Percentiles rank a stretch among this genome's conserved stretches.
phyloP scores from a whole-genome alignment of 305 asterid genomes.

The Fraxinus baroniana region DNA sequence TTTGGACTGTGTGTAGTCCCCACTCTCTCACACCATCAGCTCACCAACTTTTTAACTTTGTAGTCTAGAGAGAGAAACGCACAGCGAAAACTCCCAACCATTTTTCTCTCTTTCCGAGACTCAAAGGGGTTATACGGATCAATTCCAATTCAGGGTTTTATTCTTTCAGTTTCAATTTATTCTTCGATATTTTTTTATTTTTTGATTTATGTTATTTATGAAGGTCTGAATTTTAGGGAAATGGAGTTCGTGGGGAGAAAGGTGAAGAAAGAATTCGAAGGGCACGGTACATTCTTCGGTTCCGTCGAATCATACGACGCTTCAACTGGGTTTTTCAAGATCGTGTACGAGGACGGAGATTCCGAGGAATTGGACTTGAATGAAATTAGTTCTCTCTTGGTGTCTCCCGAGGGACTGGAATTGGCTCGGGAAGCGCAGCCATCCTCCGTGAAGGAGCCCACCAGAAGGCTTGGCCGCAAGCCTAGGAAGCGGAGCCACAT shows the following conservation, averaged over 20 bases:
- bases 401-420: slow-evolving; percentile 17
- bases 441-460: slow-evolving; percentile 21
- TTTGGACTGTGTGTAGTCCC: slow-evolving; percentile 35
- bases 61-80: slow-evolving; percentile 43
- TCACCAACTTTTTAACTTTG: slow-evolving; percentile 21
- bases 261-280: slow-evolving; percentile 59
- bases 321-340: slow-evolving; percentile 48
- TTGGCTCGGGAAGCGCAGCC: slow-evolving; percentile 24
- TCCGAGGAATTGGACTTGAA: slow-evolving; percentile 55
- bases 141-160: slow-evolving; percentile 19
- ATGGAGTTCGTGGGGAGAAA: slow-evolving; percentile 73
- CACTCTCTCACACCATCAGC: slow-evolving; percentile 35
- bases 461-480: slow-evolving; percentile 33
- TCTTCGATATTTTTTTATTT: background rate
- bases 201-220: slow-evolving; percentile 26
- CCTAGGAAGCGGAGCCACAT: slow-evolving; percentile 48
- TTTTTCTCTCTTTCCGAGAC: slow-evolving; percentile 14
- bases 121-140: slow-evolving; percentile 35
- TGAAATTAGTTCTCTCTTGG: slow-evolving; percentile 43
- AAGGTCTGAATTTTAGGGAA: slow-evolving; percentile 21
- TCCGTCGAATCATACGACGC: slow-evolving; percentile 54
- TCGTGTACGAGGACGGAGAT: slow-evolving; percentile 71
- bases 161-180: background rate
- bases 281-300: slow-evolving; percentile 47
- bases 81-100: slow-evolving; percentile 25